A percentile compares a stretch with the other conserved stretches of the same genome.
These are phyloP conservation scores for Xylaria sp. DNA, from an alignment of 2,329 filamentous ascomycete genomes.

Conservation along the genomic window DNA sequence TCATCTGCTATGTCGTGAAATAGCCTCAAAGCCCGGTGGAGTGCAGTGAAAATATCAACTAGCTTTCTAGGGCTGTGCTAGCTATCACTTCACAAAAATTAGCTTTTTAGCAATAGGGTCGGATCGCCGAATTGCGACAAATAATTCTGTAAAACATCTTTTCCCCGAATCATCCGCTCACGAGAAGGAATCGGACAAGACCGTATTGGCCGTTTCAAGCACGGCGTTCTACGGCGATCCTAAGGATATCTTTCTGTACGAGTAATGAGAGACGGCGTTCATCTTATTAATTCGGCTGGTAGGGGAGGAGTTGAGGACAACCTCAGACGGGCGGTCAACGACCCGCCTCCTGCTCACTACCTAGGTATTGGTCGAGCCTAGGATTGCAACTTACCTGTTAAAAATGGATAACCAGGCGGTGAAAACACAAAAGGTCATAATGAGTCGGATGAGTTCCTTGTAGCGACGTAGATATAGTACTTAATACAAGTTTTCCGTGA, in stretches of 20 bases:
- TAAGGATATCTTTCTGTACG: constrained; percentile 1
- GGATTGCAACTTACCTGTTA: neutral
- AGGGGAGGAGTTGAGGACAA: neutral
- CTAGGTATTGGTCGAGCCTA: neutral
- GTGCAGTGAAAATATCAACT: neutral
- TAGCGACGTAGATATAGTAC: neutral
- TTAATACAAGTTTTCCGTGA: neutral
- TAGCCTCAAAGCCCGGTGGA: neutral
- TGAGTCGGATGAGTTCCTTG: neutral
- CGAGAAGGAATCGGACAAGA: neutral
- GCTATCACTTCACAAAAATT: neutral
- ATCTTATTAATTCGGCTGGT: neutral
- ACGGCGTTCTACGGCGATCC: neutral
- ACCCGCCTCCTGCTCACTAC: neutral
- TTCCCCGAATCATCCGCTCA: neutral
- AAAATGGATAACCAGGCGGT: neutral
- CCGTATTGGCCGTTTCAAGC: neutral
- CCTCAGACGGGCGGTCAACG: neutral
- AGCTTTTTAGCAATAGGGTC: neutral
- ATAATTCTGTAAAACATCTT: neutral
- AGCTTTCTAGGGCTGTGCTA: neutral
- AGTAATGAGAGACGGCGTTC: constrained; percentile 17
- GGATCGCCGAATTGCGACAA: neutral
- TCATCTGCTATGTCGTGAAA: neutral
- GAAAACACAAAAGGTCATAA: neutral